Evolutionary conservation across 2,329 filamentous ascomycete species (phyloP).

Genomic region (Aureobasidium sp.): DNA sequence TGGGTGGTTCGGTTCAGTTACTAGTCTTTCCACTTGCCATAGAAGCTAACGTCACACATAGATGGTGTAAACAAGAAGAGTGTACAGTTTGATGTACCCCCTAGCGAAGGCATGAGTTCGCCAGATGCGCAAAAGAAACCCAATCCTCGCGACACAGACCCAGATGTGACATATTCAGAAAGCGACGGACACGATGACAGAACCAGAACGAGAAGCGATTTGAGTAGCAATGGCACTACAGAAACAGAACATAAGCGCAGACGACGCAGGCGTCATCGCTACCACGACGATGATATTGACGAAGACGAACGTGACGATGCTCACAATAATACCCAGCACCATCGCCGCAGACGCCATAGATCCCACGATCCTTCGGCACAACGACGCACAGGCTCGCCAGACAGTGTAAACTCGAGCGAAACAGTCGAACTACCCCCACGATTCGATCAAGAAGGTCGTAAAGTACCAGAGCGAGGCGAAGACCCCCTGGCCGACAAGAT

Average conservation of each 20-base stretch:
- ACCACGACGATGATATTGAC: constrained; percentile 5
- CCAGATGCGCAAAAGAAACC: not conserved
- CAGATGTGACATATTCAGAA: not conserved
- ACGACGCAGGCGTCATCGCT: constrained; percentile 12
- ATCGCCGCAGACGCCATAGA: constrained; percentile 8
- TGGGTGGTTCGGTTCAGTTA: constrained; percentile 15
- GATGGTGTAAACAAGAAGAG: constrained; percentile 15
- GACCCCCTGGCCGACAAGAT: constrained; percentile 26
- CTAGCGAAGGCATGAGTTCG: constrained; percentile 10
- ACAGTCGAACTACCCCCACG: constrained; percentile 31
- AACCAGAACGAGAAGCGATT: constrained; percentile 4
- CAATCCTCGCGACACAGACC: not conserved
- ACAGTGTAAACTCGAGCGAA: constrained; percentile 20
- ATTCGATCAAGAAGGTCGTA: constrained; percentile 30
- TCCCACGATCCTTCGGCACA: not conserved
- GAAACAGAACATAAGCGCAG: constrained; percentile 7
- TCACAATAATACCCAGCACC: not conserved
- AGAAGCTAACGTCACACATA: not conserved
- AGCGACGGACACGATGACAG: constrained; percentile 10
- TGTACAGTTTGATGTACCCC: constrained; percentile 11
- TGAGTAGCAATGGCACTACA: constrained; percentile 13
- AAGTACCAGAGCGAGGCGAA: constrained; percentile 23
- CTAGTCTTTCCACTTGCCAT: not conserved
- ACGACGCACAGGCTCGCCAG: constrained; percentile 12
- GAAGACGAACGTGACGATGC: not conserved